Evolutionary conservation across 2,329 filamentous ascomycete species (phyloP), one percentile per base, ranked within the genome.

Genomic region (Neonectria ditissima): DNA sequence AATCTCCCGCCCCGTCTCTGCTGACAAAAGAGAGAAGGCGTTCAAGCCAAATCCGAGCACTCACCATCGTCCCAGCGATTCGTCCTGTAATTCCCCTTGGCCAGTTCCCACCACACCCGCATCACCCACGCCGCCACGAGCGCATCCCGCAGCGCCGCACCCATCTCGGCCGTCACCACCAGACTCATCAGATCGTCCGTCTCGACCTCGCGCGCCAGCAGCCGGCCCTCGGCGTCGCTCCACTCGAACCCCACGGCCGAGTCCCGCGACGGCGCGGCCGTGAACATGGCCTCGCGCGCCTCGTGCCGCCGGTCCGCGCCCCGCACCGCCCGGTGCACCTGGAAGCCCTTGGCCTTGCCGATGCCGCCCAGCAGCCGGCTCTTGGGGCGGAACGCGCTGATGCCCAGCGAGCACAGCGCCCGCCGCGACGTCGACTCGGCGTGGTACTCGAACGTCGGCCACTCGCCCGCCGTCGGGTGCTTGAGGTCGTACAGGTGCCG

Each of bases 91-190:
- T 90, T 67, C 8, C 62, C 69, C 20, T 66, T 68, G 4, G 76
- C 71, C 32, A 76, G 39, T n/a, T 75, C 73, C 51, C 72, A 73
- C 78, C 78, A 80, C 24, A 77, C 55, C 51, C 76, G 73, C 51
- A 77, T 48, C 54, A 79, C 71, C 79, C 78, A 80, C 9, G 77
- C 75, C 4, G 73, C 69, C 9, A 77, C 77, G 20, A 80, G 72
- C 5, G 75, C 78, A 55, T 80, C 78, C 4, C 78, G 68, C 62
- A 66, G 54, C 9, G 66, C 66, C 5, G 57, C 56, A 18, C 65
- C 65, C 73, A 79, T 73, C 66, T 76, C 72, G 13, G 72, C 73
- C 5, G 72, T 73, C 11, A 80, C 65, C 7, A 77, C 71, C 34
- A 80, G 58, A 16, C 74, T 75, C 67, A 74, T 70, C 18, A 71